phyloP scores from a whole-genome alignment of 805 yeast genomes.

The Torulaspora gathmanii region DNA sequence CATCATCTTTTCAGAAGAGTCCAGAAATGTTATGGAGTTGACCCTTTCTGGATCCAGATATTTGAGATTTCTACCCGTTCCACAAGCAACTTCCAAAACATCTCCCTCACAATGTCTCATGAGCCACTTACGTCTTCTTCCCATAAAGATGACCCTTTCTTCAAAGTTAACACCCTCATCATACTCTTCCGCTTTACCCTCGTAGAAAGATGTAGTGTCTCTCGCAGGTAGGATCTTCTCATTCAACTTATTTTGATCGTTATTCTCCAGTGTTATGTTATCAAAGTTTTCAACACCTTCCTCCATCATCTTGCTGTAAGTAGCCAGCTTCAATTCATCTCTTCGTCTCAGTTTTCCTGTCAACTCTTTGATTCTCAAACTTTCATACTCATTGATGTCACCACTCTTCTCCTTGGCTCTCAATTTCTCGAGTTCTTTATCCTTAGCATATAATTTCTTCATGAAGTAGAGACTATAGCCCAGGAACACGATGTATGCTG shows the following conservation, averaged over 20 bases:
- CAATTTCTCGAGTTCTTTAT: slow-evolving; percentile 50
- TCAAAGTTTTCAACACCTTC: slow-evolving; percentile 37
- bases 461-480: slow-evolving; percentile 60
- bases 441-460: slow-evolving; percentile 61
- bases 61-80: slow-evolving; percentile 89
- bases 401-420: slow-evolving; percentile 37
- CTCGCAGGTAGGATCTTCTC: slow-evolving; percentile 55
- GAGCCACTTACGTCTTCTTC: slow-evolving; percentile 68
- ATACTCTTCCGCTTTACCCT: slow-evolving; percentile 70
- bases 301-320: slow-evolving; percentile 51
- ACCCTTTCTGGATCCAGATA: slow-evolving; percentile 59
- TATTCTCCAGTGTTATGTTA: slow-evolving; percentile 28
- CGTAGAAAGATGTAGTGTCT: slow-evolving; percentile 79
- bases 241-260: slow-evolving; percentile 35
- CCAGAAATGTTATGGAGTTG: slow-evolving; percentile 76
- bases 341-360: slow-evolving; percentile 57
- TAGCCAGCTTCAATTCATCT: slow-evolving; percentile 54
- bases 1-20: slow-evolving; percentile 82
- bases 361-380: slow-evolving; percentile 55
- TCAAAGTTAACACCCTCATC: slow-evolving; percentile 69
- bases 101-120: slow-evolving; percentile 80
- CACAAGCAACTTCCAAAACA: slow-evolving; percentile 90
- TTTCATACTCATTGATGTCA: slow-evolving; percentile 53
- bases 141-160: slow-evolving; percentile 43
- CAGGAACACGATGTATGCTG: slow-evolving; percentile 53